phyloP scores from a whole-genome alignment of 2,329 filamentous ascomycete species.

The Helotiales sp. region DNA sequence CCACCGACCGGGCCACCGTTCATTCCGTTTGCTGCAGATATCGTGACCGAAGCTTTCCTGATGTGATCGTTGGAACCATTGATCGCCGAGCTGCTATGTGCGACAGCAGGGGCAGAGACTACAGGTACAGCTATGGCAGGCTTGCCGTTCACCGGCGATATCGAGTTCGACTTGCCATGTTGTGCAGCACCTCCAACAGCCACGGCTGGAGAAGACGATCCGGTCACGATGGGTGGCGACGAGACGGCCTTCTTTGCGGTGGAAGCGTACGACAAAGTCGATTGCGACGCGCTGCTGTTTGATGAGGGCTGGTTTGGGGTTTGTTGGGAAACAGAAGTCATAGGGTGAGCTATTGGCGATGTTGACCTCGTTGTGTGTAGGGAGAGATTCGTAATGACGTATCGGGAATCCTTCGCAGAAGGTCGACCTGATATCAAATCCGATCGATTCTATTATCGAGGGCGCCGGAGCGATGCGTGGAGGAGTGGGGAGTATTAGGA shows the following conservation, averaged over 20 bases:
- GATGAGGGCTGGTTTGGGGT: conserved; percentile 51
- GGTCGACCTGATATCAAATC: conserved; percentile 30
- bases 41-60: conserved; percentile 88
- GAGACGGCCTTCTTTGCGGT: conserved; percentile 64
- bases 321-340: conserved; percentile 38
- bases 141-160: conserved; percentile 85
- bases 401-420: conserved; percentile 33
- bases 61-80: conserved; percentile 77
- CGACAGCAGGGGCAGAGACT: conserved; percentile 58
- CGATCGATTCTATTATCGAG: conserved; percentile 20
- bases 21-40: conserved; percentile 77
- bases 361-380: conserved; percentile 26
- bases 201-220: conserved; percentile 55
- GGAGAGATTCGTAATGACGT: conserved; percentile 32
- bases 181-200: conserved; percentile 56
- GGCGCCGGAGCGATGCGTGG: conserved; percentile 11
- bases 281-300: conserved; percentile 52
- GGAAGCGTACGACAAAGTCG: conserved; percentile 66
- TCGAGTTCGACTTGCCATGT: conserved; percentile 64
- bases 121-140: conserved; percentile 66
- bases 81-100: conserved; percentile 60
- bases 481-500: conserved; percentile 26
- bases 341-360: conserved; percentile 32
- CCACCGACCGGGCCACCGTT: conserved; percentile 70
- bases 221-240: conserved; percentile 61